phyloP scores from a whole-genome alignment of 257 asterid species.

The Solanum paucissectum region DNA sequence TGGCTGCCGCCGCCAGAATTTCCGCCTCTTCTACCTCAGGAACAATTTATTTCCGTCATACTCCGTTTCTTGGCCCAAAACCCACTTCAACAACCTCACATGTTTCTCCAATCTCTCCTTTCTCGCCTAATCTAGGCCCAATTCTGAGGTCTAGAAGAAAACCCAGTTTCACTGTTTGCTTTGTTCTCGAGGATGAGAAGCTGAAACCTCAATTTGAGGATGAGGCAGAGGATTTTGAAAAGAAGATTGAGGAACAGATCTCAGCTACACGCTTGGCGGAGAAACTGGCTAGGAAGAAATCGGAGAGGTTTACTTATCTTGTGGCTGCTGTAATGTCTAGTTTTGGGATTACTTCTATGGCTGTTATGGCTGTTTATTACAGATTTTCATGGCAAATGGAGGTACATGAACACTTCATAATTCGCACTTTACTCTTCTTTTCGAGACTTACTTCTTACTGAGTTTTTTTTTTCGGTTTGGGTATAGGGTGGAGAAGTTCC shows the following conservation, averaged over 20 bases:
- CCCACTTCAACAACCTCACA: conserved; percentile 10
- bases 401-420: neutral
- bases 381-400: conserved; percentile 6
- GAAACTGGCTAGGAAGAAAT: conserved; percentile 62
- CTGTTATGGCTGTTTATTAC: neutral
- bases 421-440: neutral
- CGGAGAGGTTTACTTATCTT: conserved; percentile 76
- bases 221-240: conserved; percentile 11
- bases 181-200: conserved; percentile 47
- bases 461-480: neutral
- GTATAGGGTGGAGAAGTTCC: conserved; percentile 82
- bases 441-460: neutral
- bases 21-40: conserved; percentile 22
- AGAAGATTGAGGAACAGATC: conserved; percentile 22
- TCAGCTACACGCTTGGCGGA: conserved; percentile 26
- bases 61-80: conserved; percentile 25
- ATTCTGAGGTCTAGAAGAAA: conserved; percentile 13
- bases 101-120: neutral
- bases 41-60: conserved; percentile 7
- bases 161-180: conserved; percentile 41
- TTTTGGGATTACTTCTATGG: conserved; percentile 1
- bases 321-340: conserved; percentile 9
- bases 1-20: conserved; percentile 27
- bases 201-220: conserved; percentile 4
- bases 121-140: neutral